These are phyloP conservation scores for Grosmannia penicillata DNA, from an alignment of 2,329 filamentous ascomycete genomes.

Conservation along the genomic window DNA sequence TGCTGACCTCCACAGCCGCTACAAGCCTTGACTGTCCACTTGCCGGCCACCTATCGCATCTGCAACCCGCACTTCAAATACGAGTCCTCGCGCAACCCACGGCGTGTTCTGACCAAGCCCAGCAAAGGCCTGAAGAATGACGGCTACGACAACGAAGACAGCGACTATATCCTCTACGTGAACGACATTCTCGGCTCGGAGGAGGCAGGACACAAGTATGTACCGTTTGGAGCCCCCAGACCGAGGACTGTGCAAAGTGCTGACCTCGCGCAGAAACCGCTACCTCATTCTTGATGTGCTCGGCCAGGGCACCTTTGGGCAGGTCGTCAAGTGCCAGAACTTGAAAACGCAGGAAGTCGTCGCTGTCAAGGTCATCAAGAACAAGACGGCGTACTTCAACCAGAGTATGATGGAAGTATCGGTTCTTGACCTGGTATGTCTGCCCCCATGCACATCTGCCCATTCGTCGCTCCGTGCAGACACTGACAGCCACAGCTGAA, in stretches of 20 bases:
- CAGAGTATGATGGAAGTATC: slow-evolving; percentile 99
- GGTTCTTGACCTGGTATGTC: slow-evolving; percentile 73
- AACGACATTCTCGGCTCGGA: slow-evolving; percentile 97
- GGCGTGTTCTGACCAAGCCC: slow-evolving; percentile 89
- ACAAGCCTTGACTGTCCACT: slow-evolving; percentile 84
- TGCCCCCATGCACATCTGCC: no score
- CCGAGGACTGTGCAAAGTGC: slow-evolving; percentile 5
- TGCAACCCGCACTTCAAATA: slow-evolving; percentile 98
- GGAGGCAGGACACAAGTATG: slow-evolving; percentile 92
- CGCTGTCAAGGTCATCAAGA: slow-evolving; percentile 98
- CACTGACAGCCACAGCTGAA: slow-evolving; percentile 63
- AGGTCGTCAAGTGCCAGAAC: slow-evolving; percentile 98
- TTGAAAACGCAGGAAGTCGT: slow-evolving; percentile 97
- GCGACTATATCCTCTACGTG: slow-evolving; percentile 97
- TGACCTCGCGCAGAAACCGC: slow-evolving; percentile 49
- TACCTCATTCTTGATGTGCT: slow-evolving; percentile 95
- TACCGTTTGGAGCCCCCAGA: no score
- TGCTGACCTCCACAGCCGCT: slow-evolving; percentile 47
- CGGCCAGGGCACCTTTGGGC: slow-evolving; percentile 93
- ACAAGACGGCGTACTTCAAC: slow-evolving; percentile 97
- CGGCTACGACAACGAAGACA: slow-evolving; percentile 97
- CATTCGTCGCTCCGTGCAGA: neutral
- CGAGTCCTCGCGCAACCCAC: slow-evolving; percentile 91
- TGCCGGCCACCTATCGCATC: slow-evolving; percentile 92
- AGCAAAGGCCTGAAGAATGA: slow-evolving; percentile 99